Evolutionary conservation across 2,329 filamentous ascomycete species (phyloP).

Genomic region (Penicillium sp.): DNA sequence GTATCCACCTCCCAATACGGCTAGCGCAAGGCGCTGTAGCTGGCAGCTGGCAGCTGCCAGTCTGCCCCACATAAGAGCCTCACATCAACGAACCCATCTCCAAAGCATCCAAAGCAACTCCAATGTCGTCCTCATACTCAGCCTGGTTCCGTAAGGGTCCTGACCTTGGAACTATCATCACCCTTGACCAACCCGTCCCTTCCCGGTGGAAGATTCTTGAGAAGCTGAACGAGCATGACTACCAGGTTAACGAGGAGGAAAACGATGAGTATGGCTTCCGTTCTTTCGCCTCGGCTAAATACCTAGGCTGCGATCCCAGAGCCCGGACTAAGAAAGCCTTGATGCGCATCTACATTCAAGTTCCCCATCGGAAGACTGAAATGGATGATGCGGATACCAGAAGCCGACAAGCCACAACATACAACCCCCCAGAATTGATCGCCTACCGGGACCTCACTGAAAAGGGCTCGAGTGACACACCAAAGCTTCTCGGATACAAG

Average conservation of each 20-base stretch:
- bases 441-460: conserved; percentile 6
- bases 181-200: conserved; percentile 12
- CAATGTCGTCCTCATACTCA: conserved; percentile 8
- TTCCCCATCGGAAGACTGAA: conserved; percentile 10
- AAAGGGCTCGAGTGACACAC: conserved; percentile 6
- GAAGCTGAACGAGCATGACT: conserved; percentile 16
- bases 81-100: background rate
- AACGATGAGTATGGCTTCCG: background rate
- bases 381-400: conserved; percentile 11
- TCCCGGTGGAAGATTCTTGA: conserved; percentile 17
- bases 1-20: too few relatives aligned
- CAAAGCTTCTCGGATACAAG: conserved; percentile 14
- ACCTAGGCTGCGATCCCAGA: background rate
- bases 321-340: conserved; percentile 3
- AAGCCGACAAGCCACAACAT: conserved; percentile 13
- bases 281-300: conserved; percentile 9
- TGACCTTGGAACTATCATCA: conserved; percentile 12
- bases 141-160: conserved; percentile 7
- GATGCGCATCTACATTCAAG: conserved; percentile 15
- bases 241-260: conserved; percentile 4
- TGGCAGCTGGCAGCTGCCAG: too few relatives aligned
- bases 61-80: background rate
- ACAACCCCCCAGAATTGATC: conserved; percentile 7
- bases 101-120: background rate
- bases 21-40: too few relatives aligned